Conservation (phyloP, 2,329 filamentous ascomycete genomes). For the Colletotrichum sansevieriae region DNA sequence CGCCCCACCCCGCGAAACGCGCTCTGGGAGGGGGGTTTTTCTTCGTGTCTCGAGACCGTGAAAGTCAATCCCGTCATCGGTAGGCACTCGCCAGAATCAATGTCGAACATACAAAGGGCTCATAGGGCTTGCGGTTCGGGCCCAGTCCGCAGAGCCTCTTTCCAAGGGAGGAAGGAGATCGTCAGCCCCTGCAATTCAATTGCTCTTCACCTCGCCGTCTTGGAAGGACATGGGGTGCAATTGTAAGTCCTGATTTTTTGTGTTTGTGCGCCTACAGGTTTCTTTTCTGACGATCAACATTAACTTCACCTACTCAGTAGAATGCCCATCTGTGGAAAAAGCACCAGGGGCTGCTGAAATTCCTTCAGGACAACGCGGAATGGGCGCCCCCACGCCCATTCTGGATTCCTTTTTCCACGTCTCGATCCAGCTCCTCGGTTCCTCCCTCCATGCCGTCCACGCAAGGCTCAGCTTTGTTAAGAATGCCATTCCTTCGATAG, state of each 20-base stretch:
- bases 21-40: background rate
- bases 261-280: background rate
- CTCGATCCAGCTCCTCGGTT: conserved; percentile 31
- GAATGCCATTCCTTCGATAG: conserved; percentile 7
- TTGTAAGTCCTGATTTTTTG: background rate
- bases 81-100: background rate
- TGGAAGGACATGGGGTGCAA: background rate
- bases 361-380: background rate
- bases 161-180: conserved; percentile 26
- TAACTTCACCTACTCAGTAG: too few relatives aligned
- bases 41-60: background rate
- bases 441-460: background rate
- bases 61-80: conserved; percentile 14
- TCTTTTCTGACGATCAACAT: background rate
- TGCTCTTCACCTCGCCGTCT: conserved; percentile 9
- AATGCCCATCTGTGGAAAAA: too few relatives aligned
- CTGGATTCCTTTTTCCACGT: conserved; percentile 8
- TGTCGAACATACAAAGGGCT: background rate
- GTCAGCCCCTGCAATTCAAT: background rate
- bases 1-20: too few relatives aligned
- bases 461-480: background rate
- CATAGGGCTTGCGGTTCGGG: background rate
- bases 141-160: conserved; percentile 22
- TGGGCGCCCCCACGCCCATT: background rate
- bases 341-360: background rate